Base-by-base conservation (phyloP, 73 alveolate genomes). In the Paramecium bursaria region DNA sequence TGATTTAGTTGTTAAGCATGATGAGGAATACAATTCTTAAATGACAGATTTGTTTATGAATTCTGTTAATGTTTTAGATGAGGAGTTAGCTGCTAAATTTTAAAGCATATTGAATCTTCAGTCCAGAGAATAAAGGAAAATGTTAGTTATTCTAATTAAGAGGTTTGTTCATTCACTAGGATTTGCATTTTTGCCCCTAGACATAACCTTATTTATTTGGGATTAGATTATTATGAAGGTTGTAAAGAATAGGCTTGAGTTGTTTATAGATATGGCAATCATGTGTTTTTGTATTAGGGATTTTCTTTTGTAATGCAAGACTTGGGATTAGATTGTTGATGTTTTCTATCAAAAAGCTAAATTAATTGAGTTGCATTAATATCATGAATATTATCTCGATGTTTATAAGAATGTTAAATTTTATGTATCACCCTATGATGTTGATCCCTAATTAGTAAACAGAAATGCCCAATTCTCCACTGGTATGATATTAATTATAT, bases 81-180 rank as follows among this genome's bases (percentile, higher is more conserved):
- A 79, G 54, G 89, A 79, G 19, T 46, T 79, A 23, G 89, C 89
- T 0, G 23, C 46, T 53, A 79, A 79, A 29, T 53, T 79, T 42
- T 11, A 79, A 11, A 35, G 85, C 13, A 54, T 79, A 3, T 27
- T 79, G 3, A 79, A 79, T 46, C 42, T 79, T 53, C 50, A 79
- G 35, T 31, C 57, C 27, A 57, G 85, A 19, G 29, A 67, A 25
- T 54, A 61, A 53, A 79, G 89, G 54, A 48, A 27, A 22, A 19
- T 79, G 30, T 53, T 79, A 33, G 89, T 79, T 1, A 26, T 79
- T 1, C 31, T 79, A 23, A 73, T 79, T 11, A 79, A 79, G 46
- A 79, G 89, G 33, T 79, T 79, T 79, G 89, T 79, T 3, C 89
- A 79, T 39, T 79, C 89, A n/a, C 76, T 79, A 6, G 89, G 89